Evolutionary conservation across 2,329 filamentous ascomycete species (phyloP), one percentile per base, ranked within the genome.

Genomic region (Epichloe typhina): DNA sequence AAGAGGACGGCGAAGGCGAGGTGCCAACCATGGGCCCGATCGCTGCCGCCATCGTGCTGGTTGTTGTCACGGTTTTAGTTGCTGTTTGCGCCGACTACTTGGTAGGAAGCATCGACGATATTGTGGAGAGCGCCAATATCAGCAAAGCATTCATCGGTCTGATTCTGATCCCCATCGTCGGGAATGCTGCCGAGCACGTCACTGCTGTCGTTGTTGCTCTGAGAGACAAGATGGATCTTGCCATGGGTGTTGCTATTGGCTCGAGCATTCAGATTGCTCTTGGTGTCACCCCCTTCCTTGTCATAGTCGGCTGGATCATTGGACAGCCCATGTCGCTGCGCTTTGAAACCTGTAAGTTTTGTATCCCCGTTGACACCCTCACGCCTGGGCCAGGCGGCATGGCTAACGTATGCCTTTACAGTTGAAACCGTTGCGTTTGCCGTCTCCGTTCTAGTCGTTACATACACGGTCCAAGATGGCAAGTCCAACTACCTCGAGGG

Each of bases 401-500:
- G 21, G n/a, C 40, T 48, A 40, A 44, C 40, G 15, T 5, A 5
- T 12, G 15, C 11, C 19, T 26, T 4, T 36, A 3, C 47, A 77
- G 74, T 89, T 59, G 83, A 88, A 69, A 88, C 85, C 0, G 82
- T 89, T 40, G 79, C 84, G 1, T 89, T 89, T 65, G 86, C 84
- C 51, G 73, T 89, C 49, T 85, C 83, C 9, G 83, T 86, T 2
- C 67, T 89, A 41, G 83, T 89, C 35, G 84, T 88, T 36, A 86
- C 79, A 51, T 89, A 81, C 66, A 85, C 78, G 3, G 83, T 90
- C 42, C 83, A 87, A 62, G 87, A 91, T 61, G 87, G 87, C 60
- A 87, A 86, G 66, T 87, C 82, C 13, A 93, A 91, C 66, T 91
- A 91, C 58, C 77, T 91, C 21, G 86, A 91, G 65, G 86, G 86